These are phyloP conservation scores for Cyberlindnera xishuangbannaensis DNA, from an alignment of 805 yeast species.

Conservation along the genomic window DNA sequence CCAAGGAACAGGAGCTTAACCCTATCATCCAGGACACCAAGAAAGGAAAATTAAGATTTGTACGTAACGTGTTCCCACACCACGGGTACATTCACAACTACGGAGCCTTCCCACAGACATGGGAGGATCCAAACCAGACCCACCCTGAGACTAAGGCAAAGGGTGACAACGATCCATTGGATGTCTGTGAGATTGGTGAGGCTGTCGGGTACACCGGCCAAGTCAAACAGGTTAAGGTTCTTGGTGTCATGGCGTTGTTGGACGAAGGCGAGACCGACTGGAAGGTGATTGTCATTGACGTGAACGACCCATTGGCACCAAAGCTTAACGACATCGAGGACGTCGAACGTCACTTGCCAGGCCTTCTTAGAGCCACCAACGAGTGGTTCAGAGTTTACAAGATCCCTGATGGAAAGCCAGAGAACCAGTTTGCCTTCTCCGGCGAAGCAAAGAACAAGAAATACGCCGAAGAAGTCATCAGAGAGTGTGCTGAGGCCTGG, in stretches of 20 bases:
- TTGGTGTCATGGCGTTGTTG: slow-evolving; percentile 73
- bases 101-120: slow-evolving; percentile 89
- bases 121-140: slow-evolving; percentile 85
- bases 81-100: slow-evolving; percentile 85
- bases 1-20: slow-evolving; percentile 50
- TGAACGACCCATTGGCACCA: slow-evolving; percentile 57
- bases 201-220: slow-evolving; percentile 54
- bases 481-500: slow-evolving; percentile 71
- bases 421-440: slow-evolving; percentile 67
- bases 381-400: slow-evolving; percentile 84
- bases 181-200: slow-evolving; percentile 74
- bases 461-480: slow-evolving; percentile 53
- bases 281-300: slow-evolving; percentile 74
- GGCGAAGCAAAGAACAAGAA: slow-evolving; percentile 58
- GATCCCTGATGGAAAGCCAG: slow-evolving; percentile 75
- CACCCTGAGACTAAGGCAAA: slow-evolving; percentile 36
- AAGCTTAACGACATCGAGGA: slow-evolving; percentile 60
- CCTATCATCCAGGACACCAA: slow-evolving; percentile 79
- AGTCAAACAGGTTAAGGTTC: slow-evolving; percentile 57
- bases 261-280: slow-evolving; percentile 98
- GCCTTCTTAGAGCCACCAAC: slow-evolving; percentile 60
- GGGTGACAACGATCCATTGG: slow-evolving; percentile 96
- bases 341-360: slow-evolving; percentile 63
- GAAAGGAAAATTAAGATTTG: slow-evolving; percentile 70
- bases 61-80: slow-evolving; percentile 74